These are phyloP conservation scores for Ceratobasidium sp. DNA, from an alignment of 1,284 basidiomycete genomes.

Conservation along the genomic window DNA sequence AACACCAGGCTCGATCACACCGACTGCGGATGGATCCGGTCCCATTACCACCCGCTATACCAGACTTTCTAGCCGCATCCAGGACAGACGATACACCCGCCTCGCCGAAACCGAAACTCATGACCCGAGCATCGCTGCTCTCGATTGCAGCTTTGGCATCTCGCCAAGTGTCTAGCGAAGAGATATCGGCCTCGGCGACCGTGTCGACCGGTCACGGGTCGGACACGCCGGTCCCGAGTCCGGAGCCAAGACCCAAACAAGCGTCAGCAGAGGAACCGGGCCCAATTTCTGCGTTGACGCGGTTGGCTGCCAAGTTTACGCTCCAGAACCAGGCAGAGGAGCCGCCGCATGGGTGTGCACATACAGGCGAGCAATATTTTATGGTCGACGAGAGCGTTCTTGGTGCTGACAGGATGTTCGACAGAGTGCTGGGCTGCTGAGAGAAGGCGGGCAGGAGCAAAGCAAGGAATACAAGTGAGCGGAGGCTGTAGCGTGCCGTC, in stretches of 20 bases:
- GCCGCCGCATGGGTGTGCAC: neutral
- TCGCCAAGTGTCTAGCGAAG: neutral
- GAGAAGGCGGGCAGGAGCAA: neutral
- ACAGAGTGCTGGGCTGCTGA: neutral
- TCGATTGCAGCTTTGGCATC: neutral
- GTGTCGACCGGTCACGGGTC: neutral
- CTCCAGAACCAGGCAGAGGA: neutral
- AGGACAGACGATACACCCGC: neutral
- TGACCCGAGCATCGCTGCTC: slow-evolving; percentile 15
- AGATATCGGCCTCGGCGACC: neutral
- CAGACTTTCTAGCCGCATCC: slow-evolving; percentile 19
- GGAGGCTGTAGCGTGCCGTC: slow-evolving; percentile 3
- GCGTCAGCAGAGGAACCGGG: neutral
- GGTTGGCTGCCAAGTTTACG: neutral
- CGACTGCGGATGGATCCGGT: neutral
- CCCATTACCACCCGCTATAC: slow-evolving; percentile 23
- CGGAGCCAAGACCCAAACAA: neutral
- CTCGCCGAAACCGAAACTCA: neutral
- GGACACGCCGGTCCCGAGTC: neutral
- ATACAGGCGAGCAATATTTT: neutral
- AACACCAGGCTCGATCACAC: neutral
- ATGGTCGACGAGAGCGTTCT: neutral
- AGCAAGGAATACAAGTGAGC: no score
- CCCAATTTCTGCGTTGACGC: slow-evolving; percentile 8
- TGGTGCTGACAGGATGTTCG: neutral